These are phyloP conservation scores for Fusarium luffae DNA, from an alignment of 2,329 filamentous ascomycete genomes.

Conservation along the genomic window DNA sequence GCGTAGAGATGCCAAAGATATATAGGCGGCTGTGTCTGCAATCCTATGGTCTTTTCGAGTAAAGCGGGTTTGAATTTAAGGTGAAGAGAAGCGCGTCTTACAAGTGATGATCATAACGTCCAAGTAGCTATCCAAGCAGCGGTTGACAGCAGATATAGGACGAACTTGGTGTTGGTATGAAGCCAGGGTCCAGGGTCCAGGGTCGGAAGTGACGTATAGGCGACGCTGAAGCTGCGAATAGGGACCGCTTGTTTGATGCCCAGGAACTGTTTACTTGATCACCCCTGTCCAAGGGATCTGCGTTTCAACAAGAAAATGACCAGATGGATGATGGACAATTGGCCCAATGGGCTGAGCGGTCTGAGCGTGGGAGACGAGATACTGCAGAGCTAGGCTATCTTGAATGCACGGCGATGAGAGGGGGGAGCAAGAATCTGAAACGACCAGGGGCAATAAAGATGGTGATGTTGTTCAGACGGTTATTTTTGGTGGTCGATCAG, in stretches of 20 bases:
- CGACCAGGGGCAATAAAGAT: slow-evolving; percentile 15
- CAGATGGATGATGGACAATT: slow-evolving; percentile 15
- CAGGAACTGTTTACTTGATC: slow-evolving; percentile 32
- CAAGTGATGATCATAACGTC: slow-evolving; percentile 22
- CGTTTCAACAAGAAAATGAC: slow-evolving; percentile 18
- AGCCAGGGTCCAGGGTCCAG: slow-evolving; percentile 22
- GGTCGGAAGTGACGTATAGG: slow-evolving; percentile 33
- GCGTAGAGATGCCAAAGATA: neutral
- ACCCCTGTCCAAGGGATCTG: slow-evolving; percentile 37
- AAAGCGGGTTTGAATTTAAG: slow-evolving; percentile 10
- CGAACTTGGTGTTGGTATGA: slow-evolving; percentile 7
- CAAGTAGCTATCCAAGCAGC: slow-evolving; percentile 17
- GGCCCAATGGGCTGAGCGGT: slow-evolving; percentile 21
- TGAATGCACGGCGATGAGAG: slow-evolving; percentile 16
- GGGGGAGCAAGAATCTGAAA: slow-evolving; percentile 30
- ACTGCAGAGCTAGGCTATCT: slow-evolving; percentile 23
- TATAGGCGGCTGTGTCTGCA: neutral
- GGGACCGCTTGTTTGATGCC: slow-evolving; percentile 15
- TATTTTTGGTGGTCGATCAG: slow-evolving; percentile 27
- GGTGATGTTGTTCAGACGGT: slow-evolving; percentile 17
- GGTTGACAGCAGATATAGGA: slow-evolving; percentile 23
- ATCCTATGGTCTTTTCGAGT: slow-evolving; percentile 1
- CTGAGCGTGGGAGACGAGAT: slow-evolving; percentile 21
- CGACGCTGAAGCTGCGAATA: slow-evolving; percentile 19
- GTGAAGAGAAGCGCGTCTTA: slow-evolving; percentile 10